Evolutionary conservation across 441 rosid species (phyloP).

Genomic region (Pelargonium australe): DNA sequence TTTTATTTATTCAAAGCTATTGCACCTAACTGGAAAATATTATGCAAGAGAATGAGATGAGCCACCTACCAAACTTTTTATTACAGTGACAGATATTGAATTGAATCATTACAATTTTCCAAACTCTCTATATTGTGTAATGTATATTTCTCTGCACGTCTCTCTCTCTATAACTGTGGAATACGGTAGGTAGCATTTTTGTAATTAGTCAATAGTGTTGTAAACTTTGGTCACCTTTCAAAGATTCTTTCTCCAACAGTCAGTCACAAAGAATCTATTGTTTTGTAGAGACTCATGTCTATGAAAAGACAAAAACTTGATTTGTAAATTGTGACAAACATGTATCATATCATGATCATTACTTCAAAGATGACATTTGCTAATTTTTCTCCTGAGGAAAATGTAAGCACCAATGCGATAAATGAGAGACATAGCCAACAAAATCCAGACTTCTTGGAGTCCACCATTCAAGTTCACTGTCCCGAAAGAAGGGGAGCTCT

Average conservation of each 20-base stretch:
- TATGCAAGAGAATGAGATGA: not conserved
- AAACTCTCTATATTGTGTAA: not conserved
- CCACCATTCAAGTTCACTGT: constrained; percentile 73
- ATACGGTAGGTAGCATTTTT: not conserved
- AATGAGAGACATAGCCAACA: constrained; percentile 70
- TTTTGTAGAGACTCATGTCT: not conserved
- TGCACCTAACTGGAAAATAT: constrained; percentile 1
- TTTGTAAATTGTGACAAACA: not conserved
- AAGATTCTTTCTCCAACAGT: not conserved
- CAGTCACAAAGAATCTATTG: not conserved
- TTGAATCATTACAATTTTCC: not conserved
- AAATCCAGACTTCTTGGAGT: constrained; percentile 77
- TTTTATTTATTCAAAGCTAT: not conserved
- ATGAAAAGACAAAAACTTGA: too few species aligned
- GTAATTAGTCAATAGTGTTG: not conserved
- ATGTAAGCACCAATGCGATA: constrained; percentile 63
- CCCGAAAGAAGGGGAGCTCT: constrained; percentile 76
- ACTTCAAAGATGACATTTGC: constrained; percentile 47
- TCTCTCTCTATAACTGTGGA: not conserved
- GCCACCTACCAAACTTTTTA: constrained; percentile 6
- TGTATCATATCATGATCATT: not conserved
- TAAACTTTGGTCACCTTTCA: not conserved
- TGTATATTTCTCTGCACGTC: not conserved
- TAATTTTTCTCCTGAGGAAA: constrained; percentile 64
- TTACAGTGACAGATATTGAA: constrained; percentile 7